Conservation (phyloP, 345 rosid species). For the Pugionium cornutum region DNA sequence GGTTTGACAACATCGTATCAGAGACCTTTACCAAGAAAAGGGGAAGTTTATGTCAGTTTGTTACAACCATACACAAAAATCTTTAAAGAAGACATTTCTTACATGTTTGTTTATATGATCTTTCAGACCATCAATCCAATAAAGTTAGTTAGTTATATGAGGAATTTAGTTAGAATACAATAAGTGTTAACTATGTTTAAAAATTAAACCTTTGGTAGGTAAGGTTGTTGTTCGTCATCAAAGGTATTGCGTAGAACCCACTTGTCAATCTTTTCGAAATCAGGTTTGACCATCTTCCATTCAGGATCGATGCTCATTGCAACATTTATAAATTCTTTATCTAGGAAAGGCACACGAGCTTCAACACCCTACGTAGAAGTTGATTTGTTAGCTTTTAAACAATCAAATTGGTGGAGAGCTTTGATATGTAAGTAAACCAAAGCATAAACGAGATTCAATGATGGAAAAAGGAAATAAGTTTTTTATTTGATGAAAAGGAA, state of each 20-base stretch:
- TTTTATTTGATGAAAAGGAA: too few species aligned
- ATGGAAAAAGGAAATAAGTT: too few species aligned
- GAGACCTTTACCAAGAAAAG: too few species aligned
- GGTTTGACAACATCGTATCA: too few species aligned
- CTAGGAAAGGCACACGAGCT: conserved; percentile 88
- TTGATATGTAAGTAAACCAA: conserved; percentile 54
- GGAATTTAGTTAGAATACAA: too few species aligned
- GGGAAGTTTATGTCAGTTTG: too few species aligned
- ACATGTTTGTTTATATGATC: conserved; percentile 72
- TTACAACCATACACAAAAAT: too few species aligned
- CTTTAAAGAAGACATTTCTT: conserved; percentile 27
- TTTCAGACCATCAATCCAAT: conserved; percentile 85
- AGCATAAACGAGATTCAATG: conserved; percentile 4
- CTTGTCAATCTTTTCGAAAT: too few species aligned
- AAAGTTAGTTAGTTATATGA: background rate
- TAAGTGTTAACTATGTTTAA: too few species aligned
- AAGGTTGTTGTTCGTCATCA: conserved; percentile 41
- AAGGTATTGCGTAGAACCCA: too few species aligned
- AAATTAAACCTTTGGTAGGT: conserved; percentile 65
- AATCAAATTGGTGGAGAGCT: conserved; percentile 83
- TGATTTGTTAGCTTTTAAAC: conserved; percentile 83
- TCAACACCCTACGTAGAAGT: conserved; percentile 92
- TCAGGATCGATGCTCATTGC: conserved; percentile 87
- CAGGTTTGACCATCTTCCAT: conserved; percentile 32
- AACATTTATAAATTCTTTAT: conserved; percentile 62